Evolutionary conservation across 2,329 filamentous ascomycete genomes (phyloP).

Genomic region (Arachnopeziza araneosa): DNA sequence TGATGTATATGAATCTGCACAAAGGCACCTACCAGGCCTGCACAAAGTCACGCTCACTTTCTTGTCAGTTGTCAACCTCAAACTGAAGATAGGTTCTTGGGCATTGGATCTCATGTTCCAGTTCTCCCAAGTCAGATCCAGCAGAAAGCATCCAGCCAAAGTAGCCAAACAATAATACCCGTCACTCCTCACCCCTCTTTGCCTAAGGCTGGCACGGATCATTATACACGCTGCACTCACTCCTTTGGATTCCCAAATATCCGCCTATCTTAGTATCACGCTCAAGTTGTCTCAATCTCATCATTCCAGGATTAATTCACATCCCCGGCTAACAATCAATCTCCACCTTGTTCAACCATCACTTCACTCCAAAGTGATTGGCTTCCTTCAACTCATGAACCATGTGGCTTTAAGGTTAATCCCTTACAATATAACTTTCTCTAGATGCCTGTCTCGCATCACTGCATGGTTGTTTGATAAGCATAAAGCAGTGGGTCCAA

Average conservation of each 20-base stretch:
- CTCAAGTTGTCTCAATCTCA: neutral
- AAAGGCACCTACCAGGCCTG: too few relatives aligned
- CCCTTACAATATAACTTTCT: neutral
- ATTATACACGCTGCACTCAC: neutral
- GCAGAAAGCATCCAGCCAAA: neutral
- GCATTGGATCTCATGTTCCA: too few relatives aligned
- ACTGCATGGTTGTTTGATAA: neutral
- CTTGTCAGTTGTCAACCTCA: neutral
- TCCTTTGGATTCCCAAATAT: neutral
- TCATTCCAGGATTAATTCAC: neutral
- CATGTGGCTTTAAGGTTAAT: neutral
- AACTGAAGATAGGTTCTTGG: neutral
- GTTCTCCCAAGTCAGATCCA: too few relatives aligned
- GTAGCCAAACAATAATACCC: neutral
- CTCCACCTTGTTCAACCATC: neutral
- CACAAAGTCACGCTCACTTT: neutral
- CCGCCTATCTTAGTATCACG: neutral
- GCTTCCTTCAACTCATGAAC: neutral
- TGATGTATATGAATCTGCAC: neutral
- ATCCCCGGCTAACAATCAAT: neutral
- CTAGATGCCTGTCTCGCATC: slow-evolving; percentile 11
- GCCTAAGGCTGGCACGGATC: neutral
- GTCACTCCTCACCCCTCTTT: neutral
- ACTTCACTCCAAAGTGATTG: neutral
- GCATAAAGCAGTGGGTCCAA: neutral